phyloP scores from a whole-genome alignment of 169 alveolate genomes.

The Eimeria sp. region DNA sequence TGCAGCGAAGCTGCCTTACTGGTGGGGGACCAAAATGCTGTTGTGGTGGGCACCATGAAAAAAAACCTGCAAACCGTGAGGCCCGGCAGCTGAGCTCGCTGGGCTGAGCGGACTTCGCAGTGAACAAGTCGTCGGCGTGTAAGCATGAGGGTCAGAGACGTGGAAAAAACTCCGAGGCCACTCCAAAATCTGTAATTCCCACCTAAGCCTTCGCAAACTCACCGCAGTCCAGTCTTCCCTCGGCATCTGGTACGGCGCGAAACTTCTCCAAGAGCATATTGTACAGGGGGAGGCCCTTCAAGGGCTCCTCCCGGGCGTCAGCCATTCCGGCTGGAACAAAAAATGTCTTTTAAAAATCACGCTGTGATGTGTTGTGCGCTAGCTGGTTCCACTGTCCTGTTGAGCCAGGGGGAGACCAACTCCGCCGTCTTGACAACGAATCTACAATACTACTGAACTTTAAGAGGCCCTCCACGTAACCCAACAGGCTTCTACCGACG shows the following conservation, averaged over 20 bases:
- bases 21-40: not conserved
- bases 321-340: slow-evolving; percentile 8
- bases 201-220: not conserved
- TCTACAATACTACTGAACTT: not conserved
- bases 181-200: not conserved
- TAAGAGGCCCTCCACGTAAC: not conserved
- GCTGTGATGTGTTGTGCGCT: not conserved
- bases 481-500: not conserved
- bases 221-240: slow-evolving; percentile 62
- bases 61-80: not conserved
- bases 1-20: not conserved
- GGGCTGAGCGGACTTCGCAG: not conserved
- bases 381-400: not conserved
- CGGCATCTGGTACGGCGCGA: slow-evolving; percentile 47
- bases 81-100: not conserved
- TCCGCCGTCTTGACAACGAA: not conserved
- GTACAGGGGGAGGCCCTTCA: slow-evolving; percentile 63
- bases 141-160: not conserved
- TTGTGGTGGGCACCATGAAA: not conserved
- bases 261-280: slow-evolving; percentile 40
- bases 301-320: slow-evolving; percentile 5
- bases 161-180: not conserved
- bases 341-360: not conserved
- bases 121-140: not conserved
- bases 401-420: not conserved